A percentile compares a stretch with the other conserved stretches of the same genome.
Evolutionary conservation across 2,329 filamentous ascomycete genomes (phyloP).

Genomic region (Hypoxylon sp.): DNA sequence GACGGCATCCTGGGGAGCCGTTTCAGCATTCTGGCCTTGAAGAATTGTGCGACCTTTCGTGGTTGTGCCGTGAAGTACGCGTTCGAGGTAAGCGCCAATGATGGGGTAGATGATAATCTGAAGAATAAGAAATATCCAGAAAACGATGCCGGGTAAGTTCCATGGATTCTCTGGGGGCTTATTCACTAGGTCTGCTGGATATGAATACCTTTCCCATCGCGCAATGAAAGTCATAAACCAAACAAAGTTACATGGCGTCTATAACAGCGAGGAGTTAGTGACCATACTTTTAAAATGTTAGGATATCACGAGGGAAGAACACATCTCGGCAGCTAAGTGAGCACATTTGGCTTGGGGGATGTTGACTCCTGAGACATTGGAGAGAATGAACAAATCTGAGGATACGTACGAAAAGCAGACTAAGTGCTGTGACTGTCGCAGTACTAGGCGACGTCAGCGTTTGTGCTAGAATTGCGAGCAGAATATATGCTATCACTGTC

Average conservation of each 20-base stretch:
- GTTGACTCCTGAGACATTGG: not conserved
- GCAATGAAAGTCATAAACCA: constrained; percentile 84
- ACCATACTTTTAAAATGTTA: not conserved
- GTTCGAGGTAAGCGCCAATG: constrained; percentile 81
- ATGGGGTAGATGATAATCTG: constrained; percentile 85
- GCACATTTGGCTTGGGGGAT: not conserved
- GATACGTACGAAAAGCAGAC: constrained; percentile 74
- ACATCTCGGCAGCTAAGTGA: constrained; percentile 3
- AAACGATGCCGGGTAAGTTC: constrained; percentile 77
- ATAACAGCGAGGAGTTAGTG: constrained; percentile 14
- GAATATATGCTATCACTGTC: constrained; percentile 77
- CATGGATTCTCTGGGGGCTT: constrained; percentile 76
- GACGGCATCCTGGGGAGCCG: constrained; percentile 68
- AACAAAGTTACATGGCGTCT: constrained; percentile 86
- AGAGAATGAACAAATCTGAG: not conserved
- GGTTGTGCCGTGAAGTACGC: constrained; percentile 80
- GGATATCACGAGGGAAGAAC: not conserved
- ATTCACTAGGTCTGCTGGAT: constrained; percentile 72
- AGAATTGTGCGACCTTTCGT: constrained; percentile 71
- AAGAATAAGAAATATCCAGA: constrained; percentile 83
- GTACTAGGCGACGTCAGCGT: constrained; percentile 75
- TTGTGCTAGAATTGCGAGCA: constrained; percentile 87
- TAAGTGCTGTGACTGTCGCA: constrained; percentile 76
- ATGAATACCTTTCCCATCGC: constrained; percentile 77
- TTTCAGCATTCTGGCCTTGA: constrained; percentile 50